These are phyloP conservation scores for Pythium aristosporum DNA, from an alignment of 352 stramenopile genomes.

Conservation along the genomic window DNA sequence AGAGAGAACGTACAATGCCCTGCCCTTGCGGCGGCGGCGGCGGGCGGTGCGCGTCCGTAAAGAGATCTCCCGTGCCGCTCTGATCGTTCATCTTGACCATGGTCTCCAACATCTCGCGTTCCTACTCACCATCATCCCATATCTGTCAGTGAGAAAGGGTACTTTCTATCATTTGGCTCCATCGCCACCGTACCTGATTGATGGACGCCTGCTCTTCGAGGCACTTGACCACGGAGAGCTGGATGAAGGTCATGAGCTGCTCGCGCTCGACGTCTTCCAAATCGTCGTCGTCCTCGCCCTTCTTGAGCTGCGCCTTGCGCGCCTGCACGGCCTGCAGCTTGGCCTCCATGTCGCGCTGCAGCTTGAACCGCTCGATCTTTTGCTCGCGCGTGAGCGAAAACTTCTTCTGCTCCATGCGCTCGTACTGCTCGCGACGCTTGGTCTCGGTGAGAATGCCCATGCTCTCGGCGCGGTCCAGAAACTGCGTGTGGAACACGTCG, in stretches of 20 bases:
- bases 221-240: constrained; percentile 70
- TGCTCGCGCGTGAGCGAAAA: constrained; percentile 71
- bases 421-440: constrained; percentile 76
- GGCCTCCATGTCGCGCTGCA: constrained; percentile 73
- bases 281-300: constrained; percentile 58
- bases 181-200: constrained; percentile 43
- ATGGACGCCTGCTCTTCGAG: constrained; percentile 77
- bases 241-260: constrained; percentile 79
- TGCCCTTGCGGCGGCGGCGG: constrained; percentile 63
- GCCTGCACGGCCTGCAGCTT: constrained; percentile 61
- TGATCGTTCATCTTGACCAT: constrained; percentile 82
- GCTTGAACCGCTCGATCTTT: constrained; percentile 80
- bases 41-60: constrained; percentile 64
- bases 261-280: constrained; percentile 78
- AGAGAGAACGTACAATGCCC: constrained; percentile 56
- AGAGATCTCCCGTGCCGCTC: constrained; percentile 57
- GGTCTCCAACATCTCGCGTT: constrained; percentile 84
- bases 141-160: background rate
- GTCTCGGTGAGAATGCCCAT: constrained; percentile 59
- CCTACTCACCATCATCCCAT: constrained; percentile 19
- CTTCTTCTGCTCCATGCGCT: constrained; percentile 64
- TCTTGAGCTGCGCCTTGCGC: constrained; percentile 38
- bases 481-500: constrained; percentile 76
- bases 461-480: constrained; percentile 66
- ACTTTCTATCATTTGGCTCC: background rate